Conservation (phyloP, 1,284 basidiomycete species). For the Sparassis latifolia region DNA sequence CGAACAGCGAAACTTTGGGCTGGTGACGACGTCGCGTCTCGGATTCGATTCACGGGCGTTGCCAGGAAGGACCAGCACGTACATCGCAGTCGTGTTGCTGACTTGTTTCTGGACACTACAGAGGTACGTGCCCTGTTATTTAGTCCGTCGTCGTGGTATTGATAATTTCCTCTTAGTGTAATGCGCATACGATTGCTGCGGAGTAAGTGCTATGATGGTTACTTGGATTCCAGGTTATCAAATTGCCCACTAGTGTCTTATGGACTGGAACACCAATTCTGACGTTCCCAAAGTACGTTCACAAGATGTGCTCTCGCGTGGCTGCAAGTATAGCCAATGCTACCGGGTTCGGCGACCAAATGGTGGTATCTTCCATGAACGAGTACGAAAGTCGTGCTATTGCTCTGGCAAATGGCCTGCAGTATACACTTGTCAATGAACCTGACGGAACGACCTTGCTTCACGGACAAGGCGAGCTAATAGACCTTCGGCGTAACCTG, state of each 20-base stretch:
- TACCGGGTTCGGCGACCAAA: conserved; percentile 47
- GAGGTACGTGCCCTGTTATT: conserved; percentile 32
- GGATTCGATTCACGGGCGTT: conserved; percentile 55
- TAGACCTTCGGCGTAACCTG: conserved; percentile 37
- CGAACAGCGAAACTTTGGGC: conserved; percentile 46
- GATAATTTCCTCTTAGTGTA: conserved; percentile 34
- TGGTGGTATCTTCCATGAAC: conserved; percentile 42
- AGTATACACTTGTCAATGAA: conserved; percentile 23
- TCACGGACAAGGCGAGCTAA: conserved; percentile 30
- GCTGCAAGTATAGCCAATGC: conserved; percentile 52
- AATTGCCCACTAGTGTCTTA: conserved; percentile 34
- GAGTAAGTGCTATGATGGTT: conserved; percentile 35
- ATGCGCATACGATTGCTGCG: conserved; percentile 56
- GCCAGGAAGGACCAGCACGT: conserved; percentile 50
- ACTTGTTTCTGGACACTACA: conserved; percentile 57
- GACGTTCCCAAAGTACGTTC: conserved; percentile 47
- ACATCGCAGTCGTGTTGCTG: conserved; percentile 45
- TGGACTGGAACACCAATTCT: conserved; percentile 59
- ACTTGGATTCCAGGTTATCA: background rate
- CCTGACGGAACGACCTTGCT: conserved; percentile 12
- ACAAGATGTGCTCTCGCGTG: conserved; percentile 60
- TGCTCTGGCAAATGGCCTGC: conserved; percentile 34
- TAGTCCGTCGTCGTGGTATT: background rate
- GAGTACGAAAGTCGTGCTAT: conserved; percentile 54
- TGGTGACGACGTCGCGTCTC: conserved; percentile 43